These are phyloP conservation scores for Cyberlindnera euphorbiae DNA, from an alignment of 805 yeast genomes.

Conservation along the genomic window DNA sequence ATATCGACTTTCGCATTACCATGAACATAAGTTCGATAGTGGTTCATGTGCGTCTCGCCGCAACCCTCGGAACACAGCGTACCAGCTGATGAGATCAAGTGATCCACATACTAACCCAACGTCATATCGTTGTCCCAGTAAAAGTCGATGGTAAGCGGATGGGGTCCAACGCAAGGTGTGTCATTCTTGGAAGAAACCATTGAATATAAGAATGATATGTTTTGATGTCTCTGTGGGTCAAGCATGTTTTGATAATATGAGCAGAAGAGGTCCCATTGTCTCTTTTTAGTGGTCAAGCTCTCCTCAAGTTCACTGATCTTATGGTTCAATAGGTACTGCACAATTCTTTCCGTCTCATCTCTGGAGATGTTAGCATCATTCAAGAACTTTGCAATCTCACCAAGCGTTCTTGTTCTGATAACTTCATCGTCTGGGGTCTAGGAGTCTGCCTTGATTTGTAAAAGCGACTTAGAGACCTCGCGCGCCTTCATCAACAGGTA, in stretches of 20 bases:
- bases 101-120: slow-evolving; percentile 84
- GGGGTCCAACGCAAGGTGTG: slow-evolving; percentile 93
- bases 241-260: slow-evolving; percentile 49
- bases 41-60: slow-evolving; percentile 63
- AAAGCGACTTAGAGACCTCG: slow-evolving; percentile 40
- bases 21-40: slow-evolving; percentile 83
- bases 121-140: slow-evolving; percentile 90
- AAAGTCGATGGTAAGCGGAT: slow-evolving; percentile 73
- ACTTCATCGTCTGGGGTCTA: slow-evolving; percentile 19
- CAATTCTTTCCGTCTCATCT: slow-evolving; percentile 29
- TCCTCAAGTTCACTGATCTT: slow-evolving; percentile 29
- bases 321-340: slow-evolving; percentile 28
- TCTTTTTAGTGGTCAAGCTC: slow-evolving; percentile 29
- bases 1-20: slow-evolving; percentile 81
- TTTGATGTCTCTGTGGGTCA: slow-evolving; percentile 74
- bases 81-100: slow-evolving; percentile 60
- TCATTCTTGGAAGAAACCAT: slow-evolving; percentile 79
- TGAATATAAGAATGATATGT: slow-evolving; percentile 71
- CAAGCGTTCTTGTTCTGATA: slow-evolving; percentile 5
- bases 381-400: slow-evolving; percentile 14
- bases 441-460: slow-evolving; percentile 22
- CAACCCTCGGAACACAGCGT: slow-evolving; percentile 78
- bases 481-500: slow-evolving; percentile 51
- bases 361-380: slow-evolving; percentile 2
- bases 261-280: slow-evolving; percentile 68